Conservation (phyloP, 2,329 filamentous ascomycete genomes). For the Calonectria pseudoturangicola region DNA sequence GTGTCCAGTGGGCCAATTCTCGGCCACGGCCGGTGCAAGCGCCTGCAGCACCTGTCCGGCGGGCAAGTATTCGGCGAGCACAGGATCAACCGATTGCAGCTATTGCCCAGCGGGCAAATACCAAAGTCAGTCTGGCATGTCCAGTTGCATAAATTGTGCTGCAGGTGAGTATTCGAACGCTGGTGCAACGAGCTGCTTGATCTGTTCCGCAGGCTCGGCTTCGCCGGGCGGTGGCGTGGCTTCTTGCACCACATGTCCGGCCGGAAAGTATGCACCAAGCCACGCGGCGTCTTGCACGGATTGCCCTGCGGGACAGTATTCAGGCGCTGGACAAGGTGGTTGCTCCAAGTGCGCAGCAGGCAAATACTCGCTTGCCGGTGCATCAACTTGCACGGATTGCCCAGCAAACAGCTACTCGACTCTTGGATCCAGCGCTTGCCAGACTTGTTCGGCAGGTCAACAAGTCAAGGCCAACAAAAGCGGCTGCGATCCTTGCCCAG, state of each 20-base stretch:
- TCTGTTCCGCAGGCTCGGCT: too few species aligned
- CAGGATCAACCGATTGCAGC: not conserved
- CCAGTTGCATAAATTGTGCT: too few species aligned
- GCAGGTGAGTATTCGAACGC: too few species aligned
- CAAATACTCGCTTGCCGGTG: not conserved
- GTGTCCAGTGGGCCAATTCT: too few species aligned
- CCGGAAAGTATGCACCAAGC: not conserved
- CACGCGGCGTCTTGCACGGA: not conserved
- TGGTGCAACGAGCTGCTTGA: too few species aligned
- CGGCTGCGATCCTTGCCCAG: not conserved
- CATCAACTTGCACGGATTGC: not conserved
- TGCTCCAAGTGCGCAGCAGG: not conserved
- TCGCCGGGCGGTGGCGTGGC: not conserved
- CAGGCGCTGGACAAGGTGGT: not conserved
- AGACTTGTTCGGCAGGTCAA: not conserved
- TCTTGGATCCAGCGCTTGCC: not conserved
- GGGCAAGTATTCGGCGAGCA: not conserved
- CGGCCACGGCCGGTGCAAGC: too few species aligned
- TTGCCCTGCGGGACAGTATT: not conserved
- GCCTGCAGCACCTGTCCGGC: not conserved
- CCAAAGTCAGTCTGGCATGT: too few species aligned
- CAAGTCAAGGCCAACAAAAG: not conserved
- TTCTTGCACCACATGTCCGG: not conserved
- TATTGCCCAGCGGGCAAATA: not conserved
- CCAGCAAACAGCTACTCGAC: not conserved